Percentiles rank a stretch among this genome's conserved stretches.
Evolutionary conservation across 441 rosid species (phyloP).

Genomic region (Mallotus japonicus): DNA sequence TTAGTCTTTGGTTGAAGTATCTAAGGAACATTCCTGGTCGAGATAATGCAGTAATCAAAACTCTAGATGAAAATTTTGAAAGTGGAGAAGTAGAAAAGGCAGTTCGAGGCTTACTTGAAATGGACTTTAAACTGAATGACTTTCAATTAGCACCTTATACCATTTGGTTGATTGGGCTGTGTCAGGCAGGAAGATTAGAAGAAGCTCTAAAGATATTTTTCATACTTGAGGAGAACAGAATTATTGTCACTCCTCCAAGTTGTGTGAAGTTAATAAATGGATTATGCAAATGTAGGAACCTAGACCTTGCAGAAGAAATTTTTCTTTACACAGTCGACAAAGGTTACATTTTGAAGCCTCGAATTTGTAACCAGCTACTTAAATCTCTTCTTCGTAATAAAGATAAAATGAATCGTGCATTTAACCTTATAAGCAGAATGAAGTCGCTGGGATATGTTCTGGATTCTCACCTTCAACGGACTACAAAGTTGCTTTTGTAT

Average conservation of each 20-base stretch:
- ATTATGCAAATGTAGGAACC: constrained; percentile 47
- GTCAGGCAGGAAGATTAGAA: constrained; percentile 55
- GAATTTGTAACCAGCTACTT: constrained; percentile 55
- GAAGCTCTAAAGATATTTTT: constrained; percentile 62
- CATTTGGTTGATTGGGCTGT: constrained; percentile 69
- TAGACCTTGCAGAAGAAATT: constrained; percentile 57
- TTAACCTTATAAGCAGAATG: constrained; percentile 53
- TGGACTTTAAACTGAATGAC: constrained; percentile 50
- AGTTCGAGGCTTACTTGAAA: constrained; percentile 45
- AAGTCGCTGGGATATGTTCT: constrained; percentile 55
- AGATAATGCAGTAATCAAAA: constrained; percentile 38
- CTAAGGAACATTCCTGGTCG: constrained; percentile 43
- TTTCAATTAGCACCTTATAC: constrained; percentile 58
- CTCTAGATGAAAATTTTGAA: constrained; percentile 48
- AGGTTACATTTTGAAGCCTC: constrained; percentile 49
- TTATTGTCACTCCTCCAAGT: constrained; percentile 61
- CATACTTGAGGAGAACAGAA: constrained; percentile 49
- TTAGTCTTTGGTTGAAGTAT: constrained; percentile 73
- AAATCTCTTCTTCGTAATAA: constrained; percentile 40
- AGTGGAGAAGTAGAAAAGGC: constrained; percentile 66
- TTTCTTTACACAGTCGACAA: constrained; percentile 65
- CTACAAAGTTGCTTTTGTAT: constrained; percentile 37
- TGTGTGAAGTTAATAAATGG: constrained; percentile 63
- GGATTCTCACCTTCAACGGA: constrained; percentile 38
- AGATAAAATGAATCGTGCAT: constrained; percentile 35